Conservation (phyloP, 352 stramenopile species). For the Phytophthora tentaculata region DNA sequence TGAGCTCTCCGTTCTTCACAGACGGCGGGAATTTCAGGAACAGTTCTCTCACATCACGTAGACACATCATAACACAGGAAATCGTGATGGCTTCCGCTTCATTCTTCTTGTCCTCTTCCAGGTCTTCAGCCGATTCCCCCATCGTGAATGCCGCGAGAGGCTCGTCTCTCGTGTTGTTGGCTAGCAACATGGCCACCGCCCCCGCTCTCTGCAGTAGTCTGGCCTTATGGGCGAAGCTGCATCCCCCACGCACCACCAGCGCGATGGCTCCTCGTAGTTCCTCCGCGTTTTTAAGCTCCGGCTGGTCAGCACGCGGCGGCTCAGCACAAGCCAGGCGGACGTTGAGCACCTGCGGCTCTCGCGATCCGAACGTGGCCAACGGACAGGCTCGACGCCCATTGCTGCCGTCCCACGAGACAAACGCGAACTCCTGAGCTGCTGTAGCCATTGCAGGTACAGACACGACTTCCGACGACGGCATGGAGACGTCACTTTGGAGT, state of each 20-base stretch:
- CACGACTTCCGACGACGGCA: constrained; percentile 5
- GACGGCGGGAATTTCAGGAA: constrained; percentile 71
- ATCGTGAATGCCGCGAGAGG: constrained; percentile 69
- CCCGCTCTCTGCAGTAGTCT: constrained; percentile 59
- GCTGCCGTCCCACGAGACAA: constrained; percentile 62
- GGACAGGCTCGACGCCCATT: constrained; percentile 51
- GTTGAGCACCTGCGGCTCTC: constrained; percentile 28
- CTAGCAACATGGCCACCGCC: constrained; percentile 54
- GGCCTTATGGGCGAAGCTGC: constrained; percentile 73
- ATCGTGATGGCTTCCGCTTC: constrained; percentile 41
- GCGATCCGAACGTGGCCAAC: constrained; percentile 67
- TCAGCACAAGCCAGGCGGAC: constrained; percentile 60
- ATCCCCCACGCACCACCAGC: constrained; percentile 71
- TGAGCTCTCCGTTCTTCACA: constrained; percentile 46
- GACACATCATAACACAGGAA: constrained; percentile 75
- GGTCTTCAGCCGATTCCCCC: constrained; percentile 35
- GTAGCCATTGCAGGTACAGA: constrained; percentile 12
- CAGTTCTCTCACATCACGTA: constrained; percentile 59
- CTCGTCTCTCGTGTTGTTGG: constrained; percentile 66
- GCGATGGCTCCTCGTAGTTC: constrained; percentile 60
- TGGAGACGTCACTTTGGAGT: not conserved
- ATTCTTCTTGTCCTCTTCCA: constrained; percentile 19
- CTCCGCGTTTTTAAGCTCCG: constrained; percentile 48
- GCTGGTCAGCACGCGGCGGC: constrained; percentile 62
- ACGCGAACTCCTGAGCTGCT: constrained; percentile 44